Evolutionary conservation across 371 early-diverging fungal species (phyloP).

Genomic region (Entomophthora muscae): DNA sequence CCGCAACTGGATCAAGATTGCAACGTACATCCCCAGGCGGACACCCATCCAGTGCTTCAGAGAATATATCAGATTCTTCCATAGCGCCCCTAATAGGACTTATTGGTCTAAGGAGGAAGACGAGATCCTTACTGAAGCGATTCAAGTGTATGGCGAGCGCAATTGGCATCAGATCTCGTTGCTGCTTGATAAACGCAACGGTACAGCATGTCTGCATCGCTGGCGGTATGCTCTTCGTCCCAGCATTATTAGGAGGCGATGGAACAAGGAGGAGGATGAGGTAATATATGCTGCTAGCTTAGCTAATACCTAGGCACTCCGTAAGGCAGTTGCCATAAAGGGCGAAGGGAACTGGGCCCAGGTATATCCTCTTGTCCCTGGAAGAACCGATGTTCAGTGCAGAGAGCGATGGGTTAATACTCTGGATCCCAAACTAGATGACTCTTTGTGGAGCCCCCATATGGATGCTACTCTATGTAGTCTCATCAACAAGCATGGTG

Average conservation of each 20-base stretch:
- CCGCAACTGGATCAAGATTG: constrained; percentile 43
- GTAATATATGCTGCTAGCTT: constrained; percentile 10
- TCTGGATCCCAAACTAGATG: constrained; percentile 36
- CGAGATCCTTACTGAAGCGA: constrained; percentile 26
- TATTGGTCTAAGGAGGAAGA: constrained; percentile 48
- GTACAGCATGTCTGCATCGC: constrained; percentile 67
- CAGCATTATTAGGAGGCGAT: constrained; percentile 47
- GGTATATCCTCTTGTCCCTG: constrained; percentile 44
- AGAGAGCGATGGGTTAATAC: constrained; percentile 69
- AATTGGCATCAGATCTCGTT: constrained; percentile 54
- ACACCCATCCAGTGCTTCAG: constrained; percentile 67
- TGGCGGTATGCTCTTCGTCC: constrained; percentile 65
- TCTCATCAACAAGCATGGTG: not conserved
- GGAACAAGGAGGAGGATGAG: constrained; percentile 57
- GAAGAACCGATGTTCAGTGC: constrained; percentile 74
- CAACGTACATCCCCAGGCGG: constrained; percentile 38
- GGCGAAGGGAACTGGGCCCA: constrained; percentile 61
- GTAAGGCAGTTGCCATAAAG: constrained; percentile 37
- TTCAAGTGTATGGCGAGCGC: constrained; percentile 35
- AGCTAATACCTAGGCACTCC: constrained; percentile 20
- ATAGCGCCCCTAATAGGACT: constrained; percentile 18
- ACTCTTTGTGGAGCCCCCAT: constrained; percentile 30
- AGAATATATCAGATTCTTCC: constrained; percentile 35
- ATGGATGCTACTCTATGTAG: constrained; percentile 12
- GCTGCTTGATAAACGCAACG: constrained; percentile 44